Base-by-base conservation (phyloP, 208 protist species). In the Leishmania tropica region DNA sequence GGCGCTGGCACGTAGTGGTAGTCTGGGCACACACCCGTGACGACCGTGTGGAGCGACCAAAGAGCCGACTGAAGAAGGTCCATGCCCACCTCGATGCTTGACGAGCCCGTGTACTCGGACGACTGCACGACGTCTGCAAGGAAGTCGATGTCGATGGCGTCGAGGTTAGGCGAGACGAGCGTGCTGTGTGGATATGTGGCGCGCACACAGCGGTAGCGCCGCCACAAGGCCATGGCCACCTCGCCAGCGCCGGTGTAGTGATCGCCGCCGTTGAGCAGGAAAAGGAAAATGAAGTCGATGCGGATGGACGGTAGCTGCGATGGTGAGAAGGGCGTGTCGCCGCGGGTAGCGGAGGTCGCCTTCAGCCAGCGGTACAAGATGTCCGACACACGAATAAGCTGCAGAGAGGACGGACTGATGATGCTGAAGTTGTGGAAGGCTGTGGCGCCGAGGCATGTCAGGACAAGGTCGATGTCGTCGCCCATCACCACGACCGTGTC, bases 221-320 rank as follows among this genome's bases (percentile, higher is more conserved):
- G 81, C 92, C 94, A 97, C 71, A 97, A 81, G 28, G 79, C 56
- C 86, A 93, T 84, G 6, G 94, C 94, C 70, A 97, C 90, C 75
- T 97, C 94, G 0, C 94, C 94, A 13, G 88, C 92, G 8, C 94
- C 94, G 68, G 85, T 84, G 88, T 97, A 97, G 78, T 96, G 91
- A 80, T 97, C 94, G 45, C 94, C 94, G 53, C 94, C 94, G 83
- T 97, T 97, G 70, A 97, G 88, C 19, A 96, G 84, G 85, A 97
- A 97, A 1, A 97, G 84, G 73, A 94, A 97, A 10, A 93, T 89
- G 76, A 97, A 96, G 80, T 97, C 94, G 42, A 97, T 87, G 11
- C 94, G 94, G 65, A 95, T 87, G 2, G 92, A 95, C 1, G 92
- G 89, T 48, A 97, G 90, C 79, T 83, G 65, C 60, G 85, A 79